These are phyloP conservation scores for Termitomyces sp. DNA, from an alignment of 768 basidiomycete species.

Conservation along the genomic window DNA sequence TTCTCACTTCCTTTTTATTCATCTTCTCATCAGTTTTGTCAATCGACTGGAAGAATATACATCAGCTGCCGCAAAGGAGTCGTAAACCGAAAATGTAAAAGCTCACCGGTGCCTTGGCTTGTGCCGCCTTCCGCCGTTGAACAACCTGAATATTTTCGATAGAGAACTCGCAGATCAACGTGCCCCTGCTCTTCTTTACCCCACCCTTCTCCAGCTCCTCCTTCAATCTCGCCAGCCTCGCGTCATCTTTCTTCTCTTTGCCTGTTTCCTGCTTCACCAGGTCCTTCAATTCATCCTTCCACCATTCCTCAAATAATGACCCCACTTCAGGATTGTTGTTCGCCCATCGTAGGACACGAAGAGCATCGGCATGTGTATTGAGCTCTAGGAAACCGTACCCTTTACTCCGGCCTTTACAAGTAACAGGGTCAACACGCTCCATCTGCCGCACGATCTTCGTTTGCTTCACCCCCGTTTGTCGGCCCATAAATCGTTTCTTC, in stretches of 20 bases:
- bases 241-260: slow-evolving; percentile 41
- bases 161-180: slow-evolving; percentile 90
- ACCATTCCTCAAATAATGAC: slow-evolving; percentile 73
- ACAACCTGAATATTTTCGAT: slow-evolving; percentile 94
- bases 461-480: slow-evolving; percentile 64
- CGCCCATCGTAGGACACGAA: slow-evolving; percentile 89
- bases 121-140: slow-evolving; percentile 61
- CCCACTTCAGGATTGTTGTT: slow-evolving; percentile 80
- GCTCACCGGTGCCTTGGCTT: slow-evolving; percentile 31
- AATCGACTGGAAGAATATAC: slow-evolving; percentile 7
- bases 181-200: slow-evolving; percentile 39
- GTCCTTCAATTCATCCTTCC: slow-evolving; percentile 72
- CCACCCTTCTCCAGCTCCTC: slow-evolving; percentile 45
- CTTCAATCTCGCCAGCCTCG: slow-evolving; percentile 55
- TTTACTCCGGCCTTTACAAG: slow-evolving; percentile 83
- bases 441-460: slow-evolving; percentile 88
- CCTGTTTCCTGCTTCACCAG: slow-evolving; percentile 51
- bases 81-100: background rate
- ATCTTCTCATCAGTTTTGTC: slow-evolving; percentile 5
- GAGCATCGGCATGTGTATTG: slow-evolving; percentile 81
- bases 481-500: slow-evolving; percentile 25
- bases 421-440: slow-evolving; percentile 86
- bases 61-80: background rate
- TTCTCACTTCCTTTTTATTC: slow-evolving; percentile 10
- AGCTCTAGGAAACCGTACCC: slow-evolving; percentile 97